Base-by-base conservation (phyloP, 1,284 basidiomycete genomes). In the Bondarzewia mesenterica region DNA sequence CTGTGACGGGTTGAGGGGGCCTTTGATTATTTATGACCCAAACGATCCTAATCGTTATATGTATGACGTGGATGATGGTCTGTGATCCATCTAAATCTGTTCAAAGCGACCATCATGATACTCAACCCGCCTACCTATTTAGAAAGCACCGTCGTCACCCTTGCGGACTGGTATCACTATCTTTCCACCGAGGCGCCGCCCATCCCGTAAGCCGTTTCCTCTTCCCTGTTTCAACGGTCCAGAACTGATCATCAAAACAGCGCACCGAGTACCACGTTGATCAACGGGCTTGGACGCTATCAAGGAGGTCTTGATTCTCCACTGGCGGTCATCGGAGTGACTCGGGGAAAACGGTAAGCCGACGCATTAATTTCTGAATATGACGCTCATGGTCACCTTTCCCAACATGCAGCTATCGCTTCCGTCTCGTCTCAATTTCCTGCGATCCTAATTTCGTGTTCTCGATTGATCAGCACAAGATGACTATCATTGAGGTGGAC, bases 401-500 rank as follows among this genome's bases (percentile, higher is more conserved):
- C 29, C 16, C n/a, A n/a, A 4, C 14, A 10, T 26, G 6, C 15
- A 57, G 66, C 35, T 73, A 71, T 56, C 62, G 64, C 27, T 61
- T 68, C 57, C 61, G 67, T 12, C 15, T 74, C 1, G 49, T 73
- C 15, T 55, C 60, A 14, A 61, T 58, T 26, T 64, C 65, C 8
- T 72, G 67, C 52, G 56, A 63, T 16, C 57, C 62, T 2, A 56
- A 46, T 22, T 75, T 63, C 57, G 58, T 54, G n/a, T 72, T 72
- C 55, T 59, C 68, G 1, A 70, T 74, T 8, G 69, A 74, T 46
- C 58, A 60, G 36, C 72, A 74, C 46, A 57, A 53, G 1, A 58
- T 75, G 60, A 73, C 70, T 3, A 59, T 77, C 52, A 71, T 78
- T 50, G 67, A 78, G 57, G 75, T 59, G 0, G 80, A 82, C 38